Conservation (phyloP, 768 basidiomycete genomes). For the Psilocybe tampanensis region DNA sequence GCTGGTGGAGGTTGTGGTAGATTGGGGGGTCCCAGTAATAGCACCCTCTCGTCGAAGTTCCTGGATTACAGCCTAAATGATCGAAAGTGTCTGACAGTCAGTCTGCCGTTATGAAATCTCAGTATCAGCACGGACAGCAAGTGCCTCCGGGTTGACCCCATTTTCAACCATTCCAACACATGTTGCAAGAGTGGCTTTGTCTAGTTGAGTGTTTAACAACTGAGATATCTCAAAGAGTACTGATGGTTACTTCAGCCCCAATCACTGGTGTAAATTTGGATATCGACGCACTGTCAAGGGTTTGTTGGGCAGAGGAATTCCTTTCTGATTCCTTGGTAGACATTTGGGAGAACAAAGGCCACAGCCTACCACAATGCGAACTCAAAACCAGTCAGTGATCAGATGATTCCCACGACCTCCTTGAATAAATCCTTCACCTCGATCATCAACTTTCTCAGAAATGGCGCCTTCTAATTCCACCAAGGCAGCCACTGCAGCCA, state of each 20-base stretch:
- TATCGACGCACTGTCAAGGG: slow-evolving; percentile 62
- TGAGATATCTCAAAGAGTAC: slow-evolving; percentile 89
- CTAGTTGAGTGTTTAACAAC: slow-evolving; percentile 82
- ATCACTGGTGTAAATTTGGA: not conserved
- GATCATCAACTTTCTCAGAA: slow-evolving; percentile 6
- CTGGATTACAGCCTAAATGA: slow-evolving; percentile 74
- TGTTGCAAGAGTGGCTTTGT: slow-evolving; percentile 90
- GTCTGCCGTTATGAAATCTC: slow-evolving; percentile 12
- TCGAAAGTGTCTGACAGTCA: not conserved
- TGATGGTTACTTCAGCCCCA: slow-evolving; percentile 30
- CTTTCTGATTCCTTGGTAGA: slow-evolving; percentile 61
- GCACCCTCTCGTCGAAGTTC: slow-evolving; percentile 77
- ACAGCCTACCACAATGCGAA: not conserved
- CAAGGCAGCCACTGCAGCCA: slow-evolving; percentile 27
- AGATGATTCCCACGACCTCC: slow-evolving; percentile 28
- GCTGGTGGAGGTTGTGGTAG: slow-evolving; percentile 26
- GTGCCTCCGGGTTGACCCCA: slow-evolving; percentile 89
- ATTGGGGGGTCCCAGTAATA: slow-evolving; percentile 19
- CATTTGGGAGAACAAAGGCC: slow-evolving; percentile 25
- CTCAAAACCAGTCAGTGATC: not conserved
- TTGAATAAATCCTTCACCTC: slow-evolving; percentile 5
- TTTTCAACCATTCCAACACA: slow-evolving; percentile 92
- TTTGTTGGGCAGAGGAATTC: slow-evolving; percentile 66
- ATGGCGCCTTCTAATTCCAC: slow-evolving; percentile 45
- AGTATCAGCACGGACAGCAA: slow-evolving; percentile 61